phyloP scores from a whole-genome alignment of 306 rosid genomes.

The Pueraria montana region DNA sequence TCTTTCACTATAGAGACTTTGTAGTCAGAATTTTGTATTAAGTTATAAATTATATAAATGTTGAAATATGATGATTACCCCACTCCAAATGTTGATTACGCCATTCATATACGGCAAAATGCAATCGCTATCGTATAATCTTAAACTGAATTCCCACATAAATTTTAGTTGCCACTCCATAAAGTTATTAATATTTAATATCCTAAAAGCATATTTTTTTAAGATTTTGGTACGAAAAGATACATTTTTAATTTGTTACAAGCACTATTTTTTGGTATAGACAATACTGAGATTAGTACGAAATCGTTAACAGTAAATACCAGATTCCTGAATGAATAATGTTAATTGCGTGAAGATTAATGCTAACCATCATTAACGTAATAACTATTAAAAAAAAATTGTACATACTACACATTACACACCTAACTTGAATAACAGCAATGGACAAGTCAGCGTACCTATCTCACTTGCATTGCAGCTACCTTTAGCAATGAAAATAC shows the following conservation, averaged over 20 bases:
- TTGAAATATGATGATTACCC: not conserved
- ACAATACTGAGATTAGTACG: not conserved
- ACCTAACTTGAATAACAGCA: conserved; percentile 4
- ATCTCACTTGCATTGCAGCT: conserved; percentile 27
- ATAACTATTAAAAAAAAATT: not conserved
- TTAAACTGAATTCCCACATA: not conserved
- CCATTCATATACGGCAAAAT: not conserved
- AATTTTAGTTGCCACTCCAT: not conserved
- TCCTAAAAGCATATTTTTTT: too few relatives aligned
- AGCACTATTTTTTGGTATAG: not conserved
- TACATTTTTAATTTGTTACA: not conserved
- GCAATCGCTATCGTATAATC: conserved; percentile 1
- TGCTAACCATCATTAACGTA: not conserved
- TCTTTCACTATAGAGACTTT: conserved; percentile 19
- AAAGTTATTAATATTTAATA: not conserved
- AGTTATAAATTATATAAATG: conserved; percentile 33
- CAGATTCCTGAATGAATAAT: conserved; percentile 3
- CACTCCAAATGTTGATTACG: not conserved
- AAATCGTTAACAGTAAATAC: not conserved
- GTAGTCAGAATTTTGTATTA: conserved; percentile 23
- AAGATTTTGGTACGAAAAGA: not conserved
- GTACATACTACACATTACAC: not conserved
- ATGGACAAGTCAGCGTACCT: not conserved
- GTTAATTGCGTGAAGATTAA: conserved; percentile 12
- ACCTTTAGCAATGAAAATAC: conserved; percentile 34